Percentiles rank a stretch among this genome's conserved stretches.
phyloP scores from a whole-genome alignment of 2,329 filamentous ascomycete genomes.

The Paradendryphiella salina region DNA sequence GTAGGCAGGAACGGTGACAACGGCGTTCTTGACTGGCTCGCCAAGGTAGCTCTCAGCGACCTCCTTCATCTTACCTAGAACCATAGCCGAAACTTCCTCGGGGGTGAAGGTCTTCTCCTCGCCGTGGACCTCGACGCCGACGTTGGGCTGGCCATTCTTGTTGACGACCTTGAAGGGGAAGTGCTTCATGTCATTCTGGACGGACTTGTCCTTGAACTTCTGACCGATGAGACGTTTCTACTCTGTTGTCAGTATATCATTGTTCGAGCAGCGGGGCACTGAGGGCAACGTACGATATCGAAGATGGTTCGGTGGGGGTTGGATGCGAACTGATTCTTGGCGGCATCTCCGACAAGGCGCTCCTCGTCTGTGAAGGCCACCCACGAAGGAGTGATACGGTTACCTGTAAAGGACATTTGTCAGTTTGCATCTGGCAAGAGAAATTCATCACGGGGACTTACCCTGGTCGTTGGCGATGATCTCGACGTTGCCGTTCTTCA shows the following conservation, averaged over 20 bases:
- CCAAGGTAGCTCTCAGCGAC: constrained; percentile 77
- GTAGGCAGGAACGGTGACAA: constrained; percentile 94
- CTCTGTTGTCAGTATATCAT: constrained; percentile 35
- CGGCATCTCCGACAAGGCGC: constrained; percentile 91
- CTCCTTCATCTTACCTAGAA: constrained; percentile 71
- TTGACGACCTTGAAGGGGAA: constrained; percentile 94
- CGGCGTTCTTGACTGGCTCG: constrained; percentile 82
- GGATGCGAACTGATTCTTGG: constrained; percentile 53
- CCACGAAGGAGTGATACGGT: constrained; percentile 65
- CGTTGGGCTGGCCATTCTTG: constrained; percentile 86
- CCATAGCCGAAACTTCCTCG: constrained; percentile 80
- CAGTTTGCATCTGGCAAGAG: constrained; percentile 14
- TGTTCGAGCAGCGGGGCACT: background rate
- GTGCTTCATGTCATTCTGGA: constrained; percentile 94
- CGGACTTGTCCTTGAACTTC: constrained; percentile 63
- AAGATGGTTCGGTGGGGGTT: constrained; percentile 57
- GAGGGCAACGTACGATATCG: constrained; percentile 43
- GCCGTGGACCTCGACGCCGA: constrained; percentile 72
- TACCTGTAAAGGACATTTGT: constrained; percentile 40
- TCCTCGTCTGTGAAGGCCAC: constrained; percentile 97
- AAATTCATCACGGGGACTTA: constrained; percentile 18
- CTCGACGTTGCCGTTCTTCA: constrained; percentile 51
- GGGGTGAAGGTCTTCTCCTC: constrained; percentile 73
- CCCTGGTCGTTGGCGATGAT: constrained; percentile 52
- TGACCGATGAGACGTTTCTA: constrained; percentile 57